phyloP scores from a whole-genome alignment of 129 eudicot species.

The Flaveria trinervia region DNA sequence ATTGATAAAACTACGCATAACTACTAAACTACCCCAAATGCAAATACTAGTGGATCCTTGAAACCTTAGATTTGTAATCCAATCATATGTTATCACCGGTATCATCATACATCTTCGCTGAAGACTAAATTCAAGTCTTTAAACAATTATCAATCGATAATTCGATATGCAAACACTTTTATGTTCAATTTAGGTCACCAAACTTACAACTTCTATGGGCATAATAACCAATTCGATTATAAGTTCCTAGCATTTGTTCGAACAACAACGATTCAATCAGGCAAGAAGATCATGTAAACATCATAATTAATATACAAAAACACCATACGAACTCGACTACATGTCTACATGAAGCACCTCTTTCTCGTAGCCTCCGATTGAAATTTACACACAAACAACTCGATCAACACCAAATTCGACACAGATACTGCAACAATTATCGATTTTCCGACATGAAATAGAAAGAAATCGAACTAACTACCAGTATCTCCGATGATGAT shows the following conservation, averaged over 20 bases:
- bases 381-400: neutral
- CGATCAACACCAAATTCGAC: conserved; percentile 11
- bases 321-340: neutral
- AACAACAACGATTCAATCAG: conserved; percentile 7
- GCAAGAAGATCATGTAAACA: neutral
- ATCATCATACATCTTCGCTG: neutral
- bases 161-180: neutral
- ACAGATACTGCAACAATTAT: neutral
- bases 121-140: too few relatives aligned
- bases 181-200: neutral
- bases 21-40: conserved; percentile 20
- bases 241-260: neutral
- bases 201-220: conserved; percentile 8
- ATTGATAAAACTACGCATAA: neutral
- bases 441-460: neutral
- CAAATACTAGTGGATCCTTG: conserved; percentile 12
- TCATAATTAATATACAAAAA: neutral
- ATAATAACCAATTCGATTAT: neutral
- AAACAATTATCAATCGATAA: neutral
- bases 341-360: neutral
- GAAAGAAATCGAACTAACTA: conserved; percentile 18
- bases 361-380: conserved; percentile 1
- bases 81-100: conserved; percentile 11
- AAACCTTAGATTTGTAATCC: neutral
- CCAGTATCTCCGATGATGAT: conserved; percentile 97